phyloP scores from a whole-genome alignment of 1,139 yeast genomes.

The Meyerozyma elateridarum region DNA sequence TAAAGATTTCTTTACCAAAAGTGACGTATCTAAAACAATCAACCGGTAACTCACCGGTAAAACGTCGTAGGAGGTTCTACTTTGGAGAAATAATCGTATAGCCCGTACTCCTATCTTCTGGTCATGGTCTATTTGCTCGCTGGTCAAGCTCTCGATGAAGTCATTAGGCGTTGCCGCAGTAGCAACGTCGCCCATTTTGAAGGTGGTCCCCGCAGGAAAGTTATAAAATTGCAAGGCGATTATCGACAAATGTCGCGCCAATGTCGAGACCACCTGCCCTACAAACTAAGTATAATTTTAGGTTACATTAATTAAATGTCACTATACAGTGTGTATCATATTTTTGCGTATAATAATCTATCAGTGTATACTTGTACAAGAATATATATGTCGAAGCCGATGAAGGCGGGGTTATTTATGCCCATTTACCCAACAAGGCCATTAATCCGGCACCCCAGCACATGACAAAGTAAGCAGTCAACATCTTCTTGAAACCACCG shows the following conservation, averaged over 20 bases:
- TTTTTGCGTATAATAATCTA: no score
- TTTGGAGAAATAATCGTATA: slow-evolving; percentile 76
- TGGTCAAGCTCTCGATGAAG: slow-evolving; percentile 37
- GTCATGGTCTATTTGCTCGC: slow-evolving; percentile 48
- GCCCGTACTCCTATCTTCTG: slow-evolving; percentile 70
- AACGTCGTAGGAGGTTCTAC: slow-evolving; percentile 94
- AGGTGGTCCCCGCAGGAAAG: not conserved
- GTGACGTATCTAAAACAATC: slow-evolving; percentile 88
- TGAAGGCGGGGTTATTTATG: no score
- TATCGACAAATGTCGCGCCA: no score
- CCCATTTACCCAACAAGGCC: slow-evolving; percentile 23
- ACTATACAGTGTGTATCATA: no score
- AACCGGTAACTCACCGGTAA: slow-evolving; percentile 92
- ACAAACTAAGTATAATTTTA: no score
- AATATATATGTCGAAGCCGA: no score
- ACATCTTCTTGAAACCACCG: slow-evolving; percentile 15
- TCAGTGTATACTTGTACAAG: no score
- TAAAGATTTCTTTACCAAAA: slow-evolving; percentile 85
- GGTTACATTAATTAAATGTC: no score
- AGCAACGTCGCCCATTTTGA: slow-evolving; percentile 18
- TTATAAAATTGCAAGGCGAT: not conserved
- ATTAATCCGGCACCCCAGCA: slow-evolving; percentile 17
- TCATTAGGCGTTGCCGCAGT: slow-evolving; percentile 37
- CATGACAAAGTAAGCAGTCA: slow-evolving; percentile 22
- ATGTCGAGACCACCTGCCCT: no score